Base-by-base conservation (phyloP, 139 green algal species). In the Limnomonas spitsbergensis region DNA sequence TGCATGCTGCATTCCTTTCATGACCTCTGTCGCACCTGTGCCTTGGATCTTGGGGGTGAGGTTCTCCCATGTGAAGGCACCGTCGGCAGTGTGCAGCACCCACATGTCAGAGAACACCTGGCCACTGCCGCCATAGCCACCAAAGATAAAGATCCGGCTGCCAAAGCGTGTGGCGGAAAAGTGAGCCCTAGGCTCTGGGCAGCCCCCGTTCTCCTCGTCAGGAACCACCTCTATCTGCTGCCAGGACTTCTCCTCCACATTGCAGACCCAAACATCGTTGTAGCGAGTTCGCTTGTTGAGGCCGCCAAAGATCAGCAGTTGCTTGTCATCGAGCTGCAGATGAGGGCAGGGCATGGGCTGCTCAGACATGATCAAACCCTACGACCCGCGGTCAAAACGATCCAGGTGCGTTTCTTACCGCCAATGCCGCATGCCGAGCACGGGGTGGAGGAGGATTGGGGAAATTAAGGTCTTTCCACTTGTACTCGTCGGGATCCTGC, bases 221-320 rank as follows among this genome's bases (percentile, higher is more conserved):
- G 66, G 35, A 4, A 0, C 75, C 38, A 81, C 73, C 32, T 79
- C 61, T 0, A 85, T 36, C 72, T 89, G 76, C 0, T 53, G 76
- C 93, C 92, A 97, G 2, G 73, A 47, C 61, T 89, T 90, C 14
- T 87, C 80, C 9, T 84, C 78, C 14, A 83, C 70, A 73, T 91
- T 85, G 27, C 91, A 90, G 6, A 96, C 52, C 91, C 92, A 97
- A 1, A 92, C 77, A 79, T 97, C 93, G 66, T 91, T 90, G 78
- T 92, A 94, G 56, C 92, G 85, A 1, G 78, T 79, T 24, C 88
- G 86, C 71, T 91, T 91, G 80, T 96, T 89, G 14, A 95, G 47
- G 42, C 93, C 93, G 4, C 92, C 92, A 77, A 94, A 96, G 0
- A 97, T 73, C 4, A 97, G 80, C 54, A 96, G 72, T 9, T 78